These are phyloP conservation scores for Elsinoe australis DNA, from an alignment of 2,329 filamentous ascomycete genomes.

Conservation along the genomic window DNA sequence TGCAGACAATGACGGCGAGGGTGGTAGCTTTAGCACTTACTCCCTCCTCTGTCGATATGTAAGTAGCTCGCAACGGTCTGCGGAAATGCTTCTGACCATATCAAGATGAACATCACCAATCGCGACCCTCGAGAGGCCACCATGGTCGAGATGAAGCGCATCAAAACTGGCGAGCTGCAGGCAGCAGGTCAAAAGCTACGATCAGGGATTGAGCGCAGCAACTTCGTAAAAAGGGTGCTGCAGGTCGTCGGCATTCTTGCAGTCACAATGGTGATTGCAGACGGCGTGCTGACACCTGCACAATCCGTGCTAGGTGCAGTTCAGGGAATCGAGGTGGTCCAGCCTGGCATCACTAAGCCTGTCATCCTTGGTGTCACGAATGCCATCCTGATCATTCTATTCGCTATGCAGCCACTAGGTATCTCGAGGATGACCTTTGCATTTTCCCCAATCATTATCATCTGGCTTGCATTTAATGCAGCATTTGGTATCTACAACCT, in stretches of 20 bases:
- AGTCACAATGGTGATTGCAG: conserved; percentile 59
- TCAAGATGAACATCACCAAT: conserved; percentile 51
- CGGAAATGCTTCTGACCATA: background rate
- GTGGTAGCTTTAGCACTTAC: conserved; percentile 62
- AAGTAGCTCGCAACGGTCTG: conserved; percentile 21
- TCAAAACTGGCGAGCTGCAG: conserved; percentile 50
- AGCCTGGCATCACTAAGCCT: conserved; percentile 46
- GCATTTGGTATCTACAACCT: conserved; percentile 56
- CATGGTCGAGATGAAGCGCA: conserved; percentile 53
- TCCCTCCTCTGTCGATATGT: conserved; percentile 55
- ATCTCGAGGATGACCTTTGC: conserved; percentile 51
- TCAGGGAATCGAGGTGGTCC: conserved; percentile 54
- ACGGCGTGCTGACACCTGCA: conserved; percentile 61
- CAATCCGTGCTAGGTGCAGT: conserved; percentile 64
- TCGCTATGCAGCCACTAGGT: conserved; percentile 58
- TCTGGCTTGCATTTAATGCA: conserved; percentile 60
- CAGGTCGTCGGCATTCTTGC: conserved; percentile 58
- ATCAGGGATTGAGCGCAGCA: conserved; percentile 51
- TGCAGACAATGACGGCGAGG: conserved; percentile 64
- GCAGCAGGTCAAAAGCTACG: conserved; percentile 47
- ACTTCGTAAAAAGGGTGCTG: conserved; percentile 45
- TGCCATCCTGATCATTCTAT: conserved; percentile 56
- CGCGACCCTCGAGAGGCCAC: conserved; percentile 50
- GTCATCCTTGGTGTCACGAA: conserved; percentile 58
- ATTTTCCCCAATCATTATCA: conserved; percentile 59